Evolutionary conservation across 176 grass and related monocot genomes (phyloP).

Genomic region (Aegilops umbellulata): DNA sequence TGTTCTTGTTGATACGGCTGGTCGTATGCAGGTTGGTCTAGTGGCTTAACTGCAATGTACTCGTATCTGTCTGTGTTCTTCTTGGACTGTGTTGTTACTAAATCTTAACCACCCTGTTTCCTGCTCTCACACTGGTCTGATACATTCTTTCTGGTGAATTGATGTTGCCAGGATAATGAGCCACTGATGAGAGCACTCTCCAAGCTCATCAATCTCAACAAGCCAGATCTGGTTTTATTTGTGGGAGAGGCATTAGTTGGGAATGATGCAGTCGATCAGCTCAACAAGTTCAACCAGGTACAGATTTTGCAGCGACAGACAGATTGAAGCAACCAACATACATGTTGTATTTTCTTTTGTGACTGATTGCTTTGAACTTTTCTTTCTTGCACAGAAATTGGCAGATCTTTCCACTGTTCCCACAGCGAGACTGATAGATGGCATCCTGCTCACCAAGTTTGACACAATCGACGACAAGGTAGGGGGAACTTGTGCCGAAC

Average conservation of each 20-base stretch:
- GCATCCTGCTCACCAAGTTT: slow-evolving; percentile 97
- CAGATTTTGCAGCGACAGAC: neutral
- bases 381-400: slow-evolving; percentile 63
- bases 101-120: neutral
- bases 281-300: slow-evolving; percentile 94
- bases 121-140: neutral
- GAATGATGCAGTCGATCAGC: slow-evolving; percentile 92
- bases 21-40: slow-evolving; percentile 73
- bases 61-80: neutral
- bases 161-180: slow-evolving; percentile 72
- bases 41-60: neutral
- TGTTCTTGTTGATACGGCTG: slow-evolving; percentile 93
- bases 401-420: slow-evolving; percentile 77
- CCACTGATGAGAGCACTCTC: slow-evolving; percentile 97
- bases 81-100: neutral
- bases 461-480: slow-evolving; percentile 97
- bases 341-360: neutral
- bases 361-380: neutral
- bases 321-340: neutral
- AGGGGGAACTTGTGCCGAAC: neutral
- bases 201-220: slow-evolving; percentile 96
- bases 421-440: slow-evolving; percentile 83
- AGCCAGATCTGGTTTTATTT: slow-evolving; percentile 82
- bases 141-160: neutral
- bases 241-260: slow-evolving; percentile 96